Base-by-base conservation (phyloP, 768 basidiomycete genomes). In the Tephrocybe rancida region DNA sequence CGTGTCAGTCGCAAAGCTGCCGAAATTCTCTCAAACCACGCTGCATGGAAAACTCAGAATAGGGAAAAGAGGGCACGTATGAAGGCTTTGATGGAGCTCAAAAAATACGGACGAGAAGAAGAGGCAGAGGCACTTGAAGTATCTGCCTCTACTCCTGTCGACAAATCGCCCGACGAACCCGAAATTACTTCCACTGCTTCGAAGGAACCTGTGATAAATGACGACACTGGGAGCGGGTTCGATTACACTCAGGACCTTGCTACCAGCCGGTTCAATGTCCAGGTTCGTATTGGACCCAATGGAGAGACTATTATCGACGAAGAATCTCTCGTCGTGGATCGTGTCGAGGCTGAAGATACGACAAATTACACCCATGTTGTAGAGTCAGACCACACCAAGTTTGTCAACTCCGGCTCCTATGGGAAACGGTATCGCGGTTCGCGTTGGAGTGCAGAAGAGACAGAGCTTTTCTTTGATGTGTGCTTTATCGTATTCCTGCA, bases 391-490 rank as follows among this genome's bases (percentile, higher is more conserved):
- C 79, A 84, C 45, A 86, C 85, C 7, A 90, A 90, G 61, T 95
- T 95, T 62, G 83, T 92, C 50, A 96, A 95, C 67, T 90, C 88
- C 18, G 81, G 79, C 21, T 87, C 90, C 1, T 93, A 92, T 66
- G 83, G 87, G 47, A 92, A 85, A 70, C 87, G 88, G 55, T 84
- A 81, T 53, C 81, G 87, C n/a, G 88, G 89, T 9, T 87, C 87
- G 14, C 84, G 92, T 18, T 96, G 95, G 94, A 88, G 84, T 66
- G 82, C 81, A n/a, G 89, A 88, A 55, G 94, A 95, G 69, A 96
- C 94, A 0, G 92, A 94, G 51, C 67, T 86, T 18, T 96, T 96
- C 67, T 96, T 84, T 67, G 80, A 92, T 54, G 93, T 94, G 62
- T 61, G 87, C 8, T 43, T n/a, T 43, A 69, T 2, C 38, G 35